Evolutionary conservation across 2,329 filamentous ascomycete species (phyloP), one percentile per base, ranked within the genome.

Genomic region (Zasmidium citrigriseum): DNA sequence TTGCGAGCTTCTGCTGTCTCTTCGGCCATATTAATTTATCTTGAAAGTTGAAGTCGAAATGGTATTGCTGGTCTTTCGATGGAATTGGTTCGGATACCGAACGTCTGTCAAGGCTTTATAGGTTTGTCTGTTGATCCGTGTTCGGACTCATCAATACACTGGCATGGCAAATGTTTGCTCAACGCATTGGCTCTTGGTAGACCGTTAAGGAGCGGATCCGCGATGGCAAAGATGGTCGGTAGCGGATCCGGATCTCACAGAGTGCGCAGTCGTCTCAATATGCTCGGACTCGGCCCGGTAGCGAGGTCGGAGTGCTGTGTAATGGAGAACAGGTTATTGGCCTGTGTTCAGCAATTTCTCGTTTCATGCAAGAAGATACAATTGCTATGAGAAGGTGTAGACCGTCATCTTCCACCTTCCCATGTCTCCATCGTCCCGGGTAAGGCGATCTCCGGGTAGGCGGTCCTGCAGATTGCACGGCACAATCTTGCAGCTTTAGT

Each of bases 11-110:
- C 47, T 18, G 46, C 4, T 53, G 54, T 4, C 52, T 64, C 60
- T 54, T 61, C 54, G 12, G 62, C 34, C 65, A 66, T 67, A n/a
- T 24, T 18, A 12, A 24, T n/a, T n/a, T n/a, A n/a, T n/a, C n/a
- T n/a, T n/a, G n/a, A n/a, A n/a, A n/a, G n/a, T 29, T n/a, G n/a
- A n/a, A n/a, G n/a, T 23, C 20, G 18, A 23, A 11, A 24, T 18
- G 23, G 47, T 48, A n/a, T n/a, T n/a, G 18, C 44, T 29, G 12
- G 21, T 52, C 27, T 16, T 23, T 22, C 21, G 25, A 25, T 25
- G 5, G 45, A 12, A 47, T 18, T 41, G 22, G 5, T 25, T 21
- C 12, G 27, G 18, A 47, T 24, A 5, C 45, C 16, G 16, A 23
- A 49, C 12, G 7, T 7, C 27, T 7, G 27, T 5, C 25, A 16